phyloP scores from a whole-genome alignment of 768 basidiomycete species.

The Russula abietina region DNA sequence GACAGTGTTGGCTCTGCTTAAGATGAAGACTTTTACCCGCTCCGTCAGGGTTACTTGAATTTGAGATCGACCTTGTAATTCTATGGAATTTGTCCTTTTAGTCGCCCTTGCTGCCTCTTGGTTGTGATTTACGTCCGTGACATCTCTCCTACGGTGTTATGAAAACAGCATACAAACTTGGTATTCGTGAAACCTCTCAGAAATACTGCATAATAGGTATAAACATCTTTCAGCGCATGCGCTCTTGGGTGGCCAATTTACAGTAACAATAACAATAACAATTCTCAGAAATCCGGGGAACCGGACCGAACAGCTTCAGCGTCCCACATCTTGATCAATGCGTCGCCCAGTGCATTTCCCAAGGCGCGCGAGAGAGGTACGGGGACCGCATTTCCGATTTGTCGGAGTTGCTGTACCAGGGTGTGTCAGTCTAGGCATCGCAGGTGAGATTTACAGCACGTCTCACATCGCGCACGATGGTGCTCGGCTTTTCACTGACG shows the following conservation, averaged over 20 bases:
- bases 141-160: too few relatives aligned
- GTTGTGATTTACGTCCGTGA: background rate
- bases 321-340: slow-evolving; percentile 35
- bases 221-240: background rate
- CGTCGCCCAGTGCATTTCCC: slow-evolving; percentile 42
- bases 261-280: too few relatives aligned
- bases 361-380: slow-evolving; percentile 62
- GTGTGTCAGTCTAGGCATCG: background rate
- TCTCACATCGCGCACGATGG: slow-evolving; percentile 49
- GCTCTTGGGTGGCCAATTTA: background rate
- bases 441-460: background rate
- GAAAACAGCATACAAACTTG: background rate
- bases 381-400: slow-evolving; percentile 79
- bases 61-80: background rate
- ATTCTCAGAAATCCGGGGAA: slow-evolving; percentile 9
- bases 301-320: background rate
- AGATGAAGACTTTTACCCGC: background rate
- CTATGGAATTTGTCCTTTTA: background rate
- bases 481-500: slow-evolving; percentile 32
- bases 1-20: slow-evolving; percentile 22
- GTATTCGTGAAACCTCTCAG: background rate
- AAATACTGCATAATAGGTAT: background rate
- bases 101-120: background rate
- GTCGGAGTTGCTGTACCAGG: slow-evolving; percentile 53
- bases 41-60: background rate